phyloP scores from a whole-genome alignment of 2,329 filamentous ascomycete species.

The Ascosphaera apis region DNA sequence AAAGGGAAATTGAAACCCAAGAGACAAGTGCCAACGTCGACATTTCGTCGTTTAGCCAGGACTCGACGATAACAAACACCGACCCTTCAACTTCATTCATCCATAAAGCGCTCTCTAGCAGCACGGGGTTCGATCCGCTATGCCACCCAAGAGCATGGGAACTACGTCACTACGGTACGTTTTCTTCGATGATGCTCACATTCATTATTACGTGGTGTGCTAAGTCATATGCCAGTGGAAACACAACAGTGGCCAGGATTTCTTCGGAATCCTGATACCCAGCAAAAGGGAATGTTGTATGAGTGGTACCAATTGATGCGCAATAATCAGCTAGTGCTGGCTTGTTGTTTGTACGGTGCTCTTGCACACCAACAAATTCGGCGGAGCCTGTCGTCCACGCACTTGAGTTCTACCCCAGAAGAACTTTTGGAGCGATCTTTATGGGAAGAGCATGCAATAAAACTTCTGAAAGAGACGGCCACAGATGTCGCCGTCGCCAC shows the following conservation, averaged over 20 bases:
- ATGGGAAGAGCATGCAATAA: constrained; percentile 7
- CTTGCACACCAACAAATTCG: constrained; percentile 7
- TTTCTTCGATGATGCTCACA: no score
- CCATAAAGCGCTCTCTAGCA: no score
- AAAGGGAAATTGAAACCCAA: no score
- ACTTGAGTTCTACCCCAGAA: constrained; percentile 4
- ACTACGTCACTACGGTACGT: no score
- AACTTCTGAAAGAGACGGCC: constrained; percentile 10
- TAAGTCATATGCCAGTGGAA: no score
- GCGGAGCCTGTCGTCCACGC: constrained; percentile 4
- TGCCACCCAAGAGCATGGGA: no score
- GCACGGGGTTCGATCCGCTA: no score
- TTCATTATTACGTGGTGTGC: no score
- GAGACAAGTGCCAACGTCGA: no score
- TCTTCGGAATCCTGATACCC: background rate
- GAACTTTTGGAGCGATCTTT: constrained; percentile 7
- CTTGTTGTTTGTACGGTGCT: constrained; percentile 7
- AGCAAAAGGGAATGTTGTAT: background rate
- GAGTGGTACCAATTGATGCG: background rate
- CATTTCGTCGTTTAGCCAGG: no score
- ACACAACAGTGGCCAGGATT: background rate
- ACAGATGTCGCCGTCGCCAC: constrained; percentile 6
- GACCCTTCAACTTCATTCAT: no score
- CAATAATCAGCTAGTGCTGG: constrained; percentile 2
- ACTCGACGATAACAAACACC: no score